These are phyloP conservation scores for Talaromyces adpressus DNA, from an alignment of 495 filamentous ascomycete species.

Conservation along the genomic window DNA sequence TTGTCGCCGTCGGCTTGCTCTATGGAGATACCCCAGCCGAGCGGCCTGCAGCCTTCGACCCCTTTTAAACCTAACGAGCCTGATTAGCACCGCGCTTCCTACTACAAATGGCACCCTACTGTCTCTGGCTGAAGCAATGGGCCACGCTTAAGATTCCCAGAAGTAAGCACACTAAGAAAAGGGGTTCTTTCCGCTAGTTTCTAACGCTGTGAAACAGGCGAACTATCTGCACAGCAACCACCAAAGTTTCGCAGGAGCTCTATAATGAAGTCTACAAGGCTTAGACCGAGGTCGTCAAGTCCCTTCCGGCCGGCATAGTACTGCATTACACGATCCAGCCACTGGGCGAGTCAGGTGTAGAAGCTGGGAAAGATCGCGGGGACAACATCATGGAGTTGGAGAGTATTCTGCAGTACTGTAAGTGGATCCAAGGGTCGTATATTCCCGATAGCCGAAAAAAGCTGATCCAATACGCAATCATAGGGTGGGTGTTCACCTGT, in stretches of 20 bases:
- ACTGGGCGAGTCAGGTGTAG: conserved; percentile 9
- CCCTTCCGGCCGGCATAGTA: conserved; percentile 7
- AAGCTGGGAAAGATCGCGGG: conserved; percentile 12
- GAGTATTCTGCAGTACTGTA: conserved; percentile 13
- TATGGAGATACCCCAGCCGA: conserved; percentile 16
- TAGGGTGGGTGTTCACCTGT: conserved; percentile 7
- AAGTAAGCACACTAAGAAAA: neutral
- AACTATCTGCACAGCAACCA: conserved; percentile 10
- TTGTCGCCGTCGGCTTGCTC: conserved; percentile 19
- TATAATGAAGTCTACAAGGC: conserved; percentile 12
- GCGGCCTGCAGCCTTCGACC: conserved; percentile 14
- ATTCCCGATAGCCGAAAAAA: neutral
- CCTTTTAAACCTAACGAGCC: conserved; percentile 14
- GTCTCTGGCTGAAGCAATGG: conserved; percentile 10
- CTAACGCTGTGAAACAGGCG: conserved; percentile 9
- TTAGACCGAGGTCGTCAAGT: conserved; percentile 3
- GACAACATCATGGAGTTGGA: conserved; percentile 15
- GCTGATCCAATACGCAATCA: conserved; percentile 4
- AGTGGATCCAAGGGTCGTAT: neutral
- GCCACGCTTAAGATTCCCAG: neutral
- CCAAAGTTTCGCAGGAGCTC: conserved; percentile 12
- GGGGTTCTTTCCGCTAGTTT: no score
- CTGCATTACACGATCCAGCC: conserved; percentile 14
- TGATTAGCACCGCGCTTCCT: conserved; percentile 10
- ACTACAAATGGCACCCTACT: conserved; percentile 10